phyloP scores from a whole-genome alignment of 805 yeast genomes.

The Hermanozyma aechmeae region DNA sequence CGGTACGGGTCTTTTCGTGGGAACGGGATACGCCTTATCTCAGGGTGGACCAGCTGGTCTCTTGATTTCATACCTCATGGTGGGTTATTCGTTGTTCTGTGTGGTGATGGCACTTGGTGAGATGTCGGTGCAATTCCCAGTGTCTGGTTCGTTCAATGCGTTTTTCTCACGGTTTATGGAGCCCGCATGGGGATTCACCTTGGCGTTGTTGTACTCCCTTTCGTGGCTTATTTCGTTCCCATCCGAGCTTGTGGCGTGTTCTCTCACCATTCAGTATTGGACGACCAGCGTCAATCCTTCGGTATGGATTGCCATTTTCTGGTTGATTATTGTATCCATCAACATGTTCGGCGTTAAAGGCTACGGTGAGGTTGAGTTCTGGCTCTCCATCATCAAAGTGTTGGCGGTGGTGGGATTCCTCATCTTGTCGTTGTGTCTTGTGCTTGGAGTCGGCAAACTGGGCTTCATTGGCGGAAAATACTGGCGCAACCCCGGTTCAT shows the following conservation, averaged over 20 bases:
- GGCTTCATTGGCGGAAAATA: background rate
- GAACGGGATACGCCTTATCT: background rate
- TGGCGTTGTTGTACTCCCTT: background rate
- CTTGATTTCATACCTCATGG: background rate
- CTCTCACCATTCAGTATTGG: background rate
- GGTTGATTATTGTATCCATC: background rate
- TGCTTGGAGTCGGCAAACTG: background rate
- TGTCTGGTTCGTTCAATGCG: background rate
- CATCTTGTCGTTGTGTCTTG: background rate
- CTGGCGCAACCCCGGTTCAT: background rate
- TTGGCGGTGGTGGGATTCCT: background rate
- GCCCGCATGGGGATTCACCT: background rate
- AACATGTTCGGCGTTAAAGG: background rate
- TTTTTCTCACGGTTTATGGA: background rate
- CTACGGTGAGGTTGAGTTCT: background rate
- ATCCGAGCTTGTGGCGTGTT: background rate
- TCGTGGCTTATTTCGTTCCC: background rate
- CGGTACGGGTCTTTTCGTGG: background rate
- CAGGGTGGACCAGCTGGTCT: background rate
- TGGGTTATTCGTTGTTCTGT: background rate
- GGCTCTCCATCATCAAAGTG: background rate
- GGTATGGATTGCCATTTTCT: background rate
- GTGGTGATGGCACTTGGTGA: background rate
- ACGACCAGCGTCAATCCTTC: background rate
- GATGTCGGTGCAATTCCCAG: background rate